Evolutionary conservation across 2,329 filamentous ascomycete species (phyloP).

Genomic region (Aspergillus terreus): DNA sequence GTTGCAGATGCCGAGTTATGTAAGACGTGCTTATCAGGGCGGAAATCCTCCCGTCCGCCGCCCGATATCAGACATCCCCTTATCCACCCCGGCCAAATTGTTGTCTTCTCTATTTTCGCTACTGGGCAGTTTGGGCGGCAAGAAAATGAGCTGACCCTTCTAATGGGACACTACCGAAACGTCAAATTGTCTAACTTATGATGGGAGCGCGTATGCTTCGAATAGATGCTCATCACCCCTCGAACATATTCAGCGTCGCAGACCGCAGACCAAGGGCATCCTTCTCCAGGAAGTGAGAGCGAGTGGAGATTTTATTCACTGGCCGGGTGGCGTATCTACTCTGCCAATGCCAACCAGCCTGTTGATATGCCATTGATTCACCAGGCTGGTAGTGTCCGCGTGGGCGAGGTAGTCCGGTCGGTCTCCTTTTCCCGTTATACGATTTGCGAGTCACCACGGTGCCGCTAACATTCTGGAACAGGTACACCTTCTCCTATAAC

Average conservation of each 20-base stretch:
- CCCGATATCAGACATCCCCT: no score
- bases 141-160: no score
- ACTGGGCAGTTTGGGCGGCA: no score
- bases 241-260: conserved; percentile 42
- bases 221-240: conserved; percentile 42
- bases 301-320: conserved; percentile 28
- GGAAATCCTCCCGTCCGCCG: no score
- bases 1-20: no score
- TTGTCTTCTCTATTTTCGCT: no score
- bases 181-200: conserved; percentile 2
- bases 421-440: conserved; percentile 11
- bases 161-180: neutral
- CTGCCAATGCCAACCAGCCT: conserved; percentile 18
- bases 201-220: conserved; percentile 18
- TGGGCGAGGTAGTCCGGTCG: conserved; percentile 89
- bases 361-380: conserved; percentile 78
- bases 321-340: conserved; percentile 31
- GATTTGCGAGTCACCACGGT: neutral
- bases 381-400: conserved; percentile 85
- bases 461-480: conserved; percentile 23
- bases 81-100: no score
- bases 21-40: no score
- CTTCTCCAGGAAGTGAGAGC: conserved; percentile 17
- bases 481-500: conserved; percentile 83
- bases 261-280: conserved; percentile 28